These are phyloP conservation scores for Kodamaea ohmeri DNA, from an alignment of 1,139 yeast species.

Conservation along the genomic window DNA sequence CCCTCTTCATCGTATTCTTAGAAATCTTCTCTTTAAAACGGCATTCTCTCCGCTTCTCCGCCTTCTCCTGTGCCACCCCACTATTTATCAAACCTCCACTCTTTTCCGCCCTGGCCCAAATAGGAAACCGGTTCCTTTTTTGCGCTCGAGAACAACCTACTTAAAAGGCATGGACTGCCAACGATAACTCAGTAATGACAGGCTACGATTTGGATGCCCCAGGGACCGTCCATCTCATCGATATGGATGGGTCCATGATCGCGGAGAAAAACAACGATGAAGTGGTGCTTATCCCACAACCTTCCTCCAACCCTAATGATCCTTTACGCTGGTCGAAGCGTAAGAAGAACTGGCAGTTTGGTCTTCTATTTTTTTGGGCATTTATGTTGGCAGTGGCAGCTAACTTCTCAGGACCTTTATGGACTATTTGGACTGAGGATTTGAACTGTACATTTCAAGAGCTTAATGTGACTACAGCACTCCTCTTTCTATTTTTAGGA, in stretches of 20 bases:
- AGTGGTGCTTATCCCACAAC: conserved; percentile 38
- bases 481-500: conserved; percentile 36
- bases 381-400: conserved; percentile 41
- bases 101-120: no score
- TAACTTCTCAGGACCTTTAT: conserved; percentile 43
- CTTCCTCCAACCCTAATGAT: conserved; percentile 36
- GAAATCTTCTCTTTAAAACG: no score
- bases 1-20: no score
- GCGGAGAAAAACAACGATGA: conserved; percentile 28
- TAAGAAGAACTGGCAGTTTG: conserved; percentile 34
- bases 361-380: conserved; percentile 29
- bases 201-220: conserved; percentile 35
- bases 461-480: conserved; percentile 33
- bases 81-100: no score
- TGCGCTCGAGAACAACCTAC: no score
- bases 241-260: conserved; percentile 36
- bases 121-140: no score
- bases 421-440: conserved; percentile 33
- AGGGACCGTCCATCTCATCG: conserved; percentile 61
- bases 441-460: conserved; percentile 27
- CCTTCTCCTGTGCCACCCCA: no score
- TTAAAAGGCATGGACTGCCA: no score
- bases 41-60: no score
- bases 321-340: conserved; percentile 37
- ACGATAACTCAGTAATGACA: not conserved